Conservation (phyloP, 2,329 filamentous ascomycete genomes). For the Emydomyces testavorans region DNA sequence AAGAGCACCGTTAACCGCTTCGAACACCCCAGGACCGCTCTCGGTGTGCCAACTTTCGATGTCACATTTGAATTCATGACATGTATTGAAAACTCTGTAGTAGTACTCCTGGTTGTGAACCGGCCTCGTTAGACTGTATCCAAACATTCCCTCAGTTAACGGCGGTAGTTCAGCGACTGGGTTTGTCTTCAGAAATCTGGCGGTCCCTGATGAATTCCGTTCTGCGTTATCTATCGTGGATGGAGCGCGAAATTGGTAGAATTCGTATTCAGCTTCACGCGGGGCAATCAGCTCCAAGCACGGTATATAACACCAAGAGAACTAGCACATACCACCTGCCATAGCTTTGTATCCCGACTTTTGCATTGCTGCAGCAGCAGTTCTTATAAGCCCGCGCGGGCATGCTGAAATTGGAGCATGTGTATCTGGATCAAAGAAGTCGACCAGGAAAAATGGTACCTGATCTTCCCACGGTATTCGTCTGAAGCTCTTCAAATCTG, state of each 20-base stretch:
- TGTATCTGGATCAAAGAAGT: conserved; percentile 72
- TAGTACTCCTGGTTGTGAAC: conserved; percentile 88
- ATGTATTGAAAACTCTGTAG: conserved; percentile 74
- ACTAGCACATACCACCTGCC: conserved; percentile 61
- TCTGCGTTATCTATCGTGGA: conserved; percentile 37
- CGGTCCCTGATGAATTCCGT: conserved; percentile 56
- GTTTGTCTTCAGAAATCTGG: conserved; percentile 62
- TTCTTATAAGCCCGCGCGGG: conserved; percentile 63
- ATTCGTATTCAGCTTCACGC: conserved; percentile 76
- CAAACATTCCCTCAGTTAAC: conserved; percentile 90
- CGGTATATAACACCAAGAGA: neutral
- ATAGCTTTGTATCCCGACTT: conserved; percentile 65
- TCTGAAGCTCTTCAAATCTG: conserved; percentile 65
- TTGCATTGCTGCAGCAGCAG: conserved; percentile 55
- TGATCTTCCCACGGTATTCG: conserved; percentile 86
- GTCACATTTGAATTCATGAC: conserved; percentile 62
- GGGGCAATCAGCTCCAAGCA: conserved; percentile 3
- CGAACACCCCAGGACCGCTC: conserved; percentile 85
- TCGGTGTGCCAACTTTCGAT: conserved; percentile 96
- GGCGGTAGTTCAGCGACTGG: conserved; percentile 61
- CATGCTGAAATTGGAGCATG: conserved; percentile 61
- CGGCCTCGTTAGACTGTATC: conserved; percentile 77
- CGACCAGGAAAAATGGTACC: conserved; percentile 73
- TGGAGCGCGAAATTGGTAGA: conserved; percentile 78
- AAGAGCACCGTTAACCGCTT: conserved; percentile 50